These are phyloP conservation scores for Candida stauntonica DNA, from an alignment of 805 yeast species.

Conservation along the genomic window DNA sequence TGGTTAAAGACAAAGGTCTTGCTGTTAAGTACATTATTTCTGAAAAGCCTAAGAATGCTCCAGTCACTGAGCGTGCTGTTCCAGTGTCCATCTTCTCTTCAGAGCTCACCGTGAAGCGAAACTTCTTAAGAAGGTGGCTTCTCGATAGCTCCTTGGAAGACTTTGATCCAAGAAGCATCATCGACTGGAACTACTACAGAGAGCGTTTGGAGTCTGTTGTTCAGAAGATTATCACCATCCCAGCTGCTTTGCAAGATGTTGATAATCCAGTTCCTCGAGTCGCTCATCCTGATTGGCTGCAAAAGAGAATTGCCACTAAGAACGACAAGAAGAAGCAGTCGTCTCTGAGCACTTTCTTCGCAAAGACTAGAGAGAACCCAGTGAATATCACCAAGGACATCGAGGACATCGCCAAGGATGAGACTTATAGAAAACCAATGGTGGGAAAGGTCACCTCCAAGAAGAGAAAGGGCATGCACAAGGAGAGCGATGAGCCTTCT, in stretches of 20 bases:
- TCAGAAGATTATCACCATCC: slow-evolving; percentile 92
- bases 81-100: slow-evolving; percentile 96
- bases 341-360: slow-evolving; percentile 55
- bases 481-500: slow-evolving; percentile 30
- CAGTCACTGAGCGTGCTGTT: slow-evolving; percentile 93
- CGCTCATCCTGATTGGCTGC: slow-evolving; percentile 91
- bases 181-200: slow-evolving; percentile 91
- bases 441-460: slow-evolving; percentile 36
- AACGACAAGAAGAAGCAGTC: slow-evolving; percentile 73
- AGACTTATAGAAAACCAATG: slow-evolving; percentile 23
- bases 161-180: slow-evolving; percentile 82
- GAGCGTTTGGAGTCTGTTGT: slow-evolving; percentile 90
- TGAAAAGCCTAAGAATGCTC: slow-evolving; percentile 74
- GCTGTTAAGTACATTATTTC: slow-evolving; percentile 94
- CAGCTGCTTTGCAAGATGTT: slow-evolving; percentile 90
- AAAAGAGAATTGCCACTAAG: slow-evolving; percentile 51
- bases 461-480: slow-evolving; percentile 31
- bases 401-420: slow-evolving; percentile 59
- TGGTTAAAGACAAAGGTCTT: slow-evolving; percentile 94
- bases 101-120: slow-evolving; percentile 62
- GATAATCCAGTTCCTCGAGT: slow-evolving; percentile 93
- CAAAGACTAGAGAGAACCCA: slow-evolving; percentile 38
- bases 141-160: slow-evolving; percentile 69
- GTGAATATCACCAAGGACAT: slow-evolving; percentile 53
- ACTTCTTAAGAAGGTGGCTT: slow-evolving; percentile 82